Evolutionary conservation across 129 eudicot genomes (phyloP), one percentile per base, ranked within the genome.

Genomic region (Smallanthus sonchifolius): DNA sequence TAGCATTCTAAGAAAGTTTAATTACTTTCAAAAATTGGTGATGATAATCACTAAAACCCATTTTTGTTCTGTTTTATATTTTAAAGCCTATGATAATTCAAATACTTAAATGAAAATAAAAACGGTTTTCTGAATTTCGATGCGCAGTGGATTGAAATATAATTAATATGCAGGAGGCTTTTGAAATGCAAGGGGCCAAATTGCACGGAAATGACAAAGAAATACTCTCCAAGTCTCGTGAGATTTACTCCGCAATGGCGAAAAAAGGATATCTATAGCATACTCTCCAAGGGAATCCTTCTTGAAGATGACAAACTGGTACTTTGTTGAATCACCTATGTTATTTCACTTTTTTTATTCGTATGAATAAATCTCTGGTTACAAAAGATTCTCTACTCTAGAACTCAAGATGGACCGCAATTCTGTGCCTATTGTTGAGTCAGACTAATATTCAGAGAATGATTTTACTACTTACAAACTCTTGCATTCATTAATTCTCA

Each of bases 221-320:
- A 37, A 37, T 71, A 37, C 49, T 54, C 2, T 71, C 65, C 20
- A 16, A 10, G 7, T 52, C 65, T 19, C 65, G 37, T 19, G 51
- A 39, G 19, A 36, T 36, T 7, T 55, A 54, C 37, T 71, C 75
- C 2, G 17, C 14, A 10, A 14, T 35, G 35, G 17, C 10, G 14
- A 54, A 54, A 70, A 70, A 71, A 54, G 17, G 75, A 39, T 52
- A 56, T 71, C 13, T 71, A 71, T 32, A 36, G 20, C 75, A 71
- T 37, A 8, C 65, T 71, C 20, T 52, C 37, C 65, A 19, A 54
- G 11, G 72, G 57, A 44, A 24, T 44, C 13, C 38, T 30, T 24
- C 57, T 67, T 67, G 38, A 43, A 6, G 36, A 71, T 14, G 75
- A 45, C 10, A 71, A 39, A 52, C 10, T 17, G 75, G 75, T 71